Conservation (phyloP, 108 stramenopile genomes). For the Hondaea fermentalgiana region DNA sequence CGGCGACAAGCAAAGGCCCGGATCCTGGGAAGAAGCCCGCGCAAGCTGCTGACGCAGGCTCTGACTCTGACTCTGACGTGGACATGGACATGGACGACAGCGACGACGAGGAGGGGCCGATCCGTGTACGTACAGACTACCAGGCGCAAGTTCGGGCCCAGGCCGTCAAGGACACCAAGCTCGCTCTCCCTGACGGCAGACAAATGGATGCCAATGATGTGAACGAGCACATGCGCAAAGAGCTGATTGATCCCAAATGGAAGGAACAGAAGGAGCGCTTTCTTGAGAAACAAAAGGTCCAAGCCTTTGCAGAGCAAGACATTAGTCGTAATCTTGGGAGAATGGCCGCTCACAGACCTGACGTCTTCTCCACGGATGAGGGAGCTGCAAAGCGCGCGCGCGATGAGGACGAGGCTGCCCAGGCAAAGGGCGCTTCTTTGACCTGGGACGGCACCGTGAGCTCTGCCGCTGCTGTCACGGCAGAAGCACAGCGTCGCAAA, state of each 20-base stretch:
- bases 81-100: slow-evolving; percentile 3
- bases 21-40: neutral
- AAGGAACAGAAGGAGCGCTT: slow-evolving; percentile 4
- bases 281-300: neutral
- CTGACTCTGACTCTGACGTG: neutral
- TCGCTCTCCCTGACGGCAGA: neutral
- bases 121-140: neutral
- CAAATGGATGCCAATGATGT: neutral
- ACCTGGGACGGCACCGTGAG: neutral
- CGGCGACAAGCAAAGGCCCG: neutral
- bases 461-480: neutral
- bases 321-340: neutral
- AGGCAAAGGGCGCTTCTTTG: neutral
- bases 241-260: slow-evolving; percentile 8
- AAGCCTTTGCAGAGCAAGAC: neutral
- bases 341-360: neutral
- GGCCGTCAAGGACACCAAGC: neutral
- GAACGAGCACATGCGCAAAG: neutral
- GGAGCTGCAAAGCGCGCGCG: neutral
- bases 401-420: neutral
- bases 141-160: neutral
- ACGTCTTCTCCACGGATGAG: neutral
- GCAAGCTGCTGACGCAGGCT: neutral
- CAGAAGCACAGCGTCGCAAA: neutral
- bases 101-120: neutral